Percentiles rank a stretch among this genome's conserved stretches.
Evolutionary conservation across 495 filamentous ascomycete genomes (phyloP).

Genomic region (Astrothelium macrocarpum): DNA sequence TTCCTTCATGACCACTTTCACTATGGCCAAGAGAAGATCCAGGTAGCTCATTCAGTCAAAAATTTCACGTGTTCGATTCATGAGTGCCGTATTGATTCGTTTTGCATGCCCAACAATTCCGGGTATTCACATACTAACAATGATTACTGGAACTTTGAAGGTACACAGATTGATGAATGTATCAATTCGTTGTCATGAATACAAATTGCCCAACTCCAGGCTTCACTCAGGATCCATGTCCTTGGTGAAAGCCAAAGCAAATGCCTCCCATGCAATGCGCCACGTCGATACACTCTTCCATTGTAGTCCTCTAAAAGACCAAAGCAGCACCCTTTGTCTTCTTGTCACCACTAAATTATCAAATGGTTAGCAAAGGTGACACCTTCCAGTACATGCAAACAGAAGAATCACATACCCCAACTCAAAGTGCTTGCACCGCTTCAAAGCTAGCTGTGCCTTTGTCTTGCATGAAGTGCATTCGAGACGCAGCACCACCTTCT

Average conservation of each 20-base stretch:
- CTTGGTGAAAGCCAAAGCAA: neutral
- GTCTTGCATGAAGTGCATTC: constrained; percentile 96
- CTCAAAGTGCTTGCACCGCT: constrained; percentile 99
- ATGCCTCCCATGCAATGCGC: neutral
- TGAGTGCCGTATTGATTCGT: too few species aligned
- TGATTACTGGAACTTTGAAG: neutral
- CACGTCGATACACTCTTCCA: neutral
- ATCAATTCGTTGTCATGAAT: neutral
- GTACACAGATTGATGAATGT: neutral
- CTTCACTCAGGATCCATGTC: neutral
- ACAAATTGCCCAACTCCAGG: neutral
- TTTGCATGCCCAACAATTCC: too few species aligned
- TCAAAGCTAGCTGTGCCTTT: constrained; percentile 94
- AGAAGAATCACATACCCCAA: constrained; percentile 62
- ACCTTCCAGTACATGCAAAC: neutral
- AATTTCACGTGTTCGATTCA: neutral
- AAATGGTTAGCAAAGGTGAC: constrained; percentile 14
- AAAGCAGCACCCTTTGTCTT: constrained; percentile 99
- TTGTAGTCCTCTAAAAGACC: constrained; percentile 64
- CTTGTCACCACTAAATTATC: constrained; percentile 85
- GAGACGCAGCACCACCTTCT: constrained; percentile 97
- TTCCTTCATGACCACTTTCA: neutral
- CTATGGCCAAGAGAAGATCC: neutral
- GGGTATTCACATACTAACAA: too few species aligned
- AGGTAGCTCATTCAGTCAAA: neutral